Percentiles rank a stretch among this genome's conserved stretches.
These are phyloP conservation scores for Zychaea mexicana DNA, from an alignment of 371 early-diverging fungal genomes.

Conservation along the genomic window DNA sequence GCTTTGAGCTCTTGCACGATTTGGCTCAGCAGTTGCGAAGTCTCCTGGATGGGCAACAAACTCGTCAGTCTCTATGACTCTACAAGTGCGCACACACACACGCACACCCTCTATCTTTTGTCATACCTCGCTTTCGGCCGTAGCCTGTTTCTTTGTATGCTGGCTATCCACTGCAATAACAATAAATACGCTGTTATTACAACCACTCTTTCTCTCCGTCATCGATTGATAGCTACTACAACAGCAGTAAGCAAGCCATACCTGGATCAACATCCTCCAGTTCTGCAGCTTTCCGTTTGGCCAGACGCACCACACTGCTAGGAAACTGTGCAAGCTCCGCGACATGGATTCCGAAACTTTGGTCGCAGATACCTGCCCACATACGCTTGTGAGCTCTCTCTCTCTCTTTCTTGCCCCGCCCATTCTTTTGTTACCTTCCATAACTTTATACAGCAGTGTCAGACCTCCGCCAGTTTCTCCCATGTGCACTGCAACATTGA, in stretches of 20 bases:
- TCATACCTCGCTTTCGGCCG: slow-evolving; percentile 2
- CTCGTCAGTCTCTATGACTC: neutral
- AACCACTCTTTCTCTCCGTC: neutral
- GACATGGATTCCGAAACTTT: slow-evolving; percentile 99
- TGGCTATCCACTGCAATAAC: neutral
- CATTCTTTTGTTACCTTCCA: slow-evolving; percentile 51
- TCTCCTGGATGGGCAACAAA: neutral
- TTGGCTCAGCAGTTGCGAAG: neutral
- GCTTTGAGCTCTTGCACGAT: neutral
- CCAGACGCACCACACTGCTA: slow-evolving; percentile 74
- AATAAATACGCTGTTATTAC: neutral
- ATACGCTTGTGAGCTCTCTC: neutral
- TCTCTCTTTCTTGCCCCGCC: neutral
- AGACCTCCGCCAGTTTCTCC: slow-evolving; percentile 46
- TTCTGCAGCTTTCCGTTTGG: slow-evolving; percentile 87
- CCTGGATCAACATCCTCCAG: slow-evolving; percentile 62
- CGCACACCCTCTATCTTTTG: no score
- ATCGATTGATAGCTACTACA: neutral
- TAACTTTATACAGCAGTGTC: slow-evolving; percentile 88
- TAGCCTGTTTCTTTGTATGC: neutral
- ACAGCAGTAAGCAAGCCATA: neutral
- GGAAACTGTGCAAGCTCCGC: slow-evolving; percentile 97
- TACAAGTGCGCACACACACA: no score
- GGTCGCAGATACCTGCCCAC: slow-evolving; percentile 83
- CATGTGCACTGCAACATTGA: slow-evolving; percentile 84